Percentiles rank a stretch among this genome's conserved stretches.
phyloP scores from a whole-genome alignment of 345 rosid genomes.

The Isatis tinctoria region DNA sequence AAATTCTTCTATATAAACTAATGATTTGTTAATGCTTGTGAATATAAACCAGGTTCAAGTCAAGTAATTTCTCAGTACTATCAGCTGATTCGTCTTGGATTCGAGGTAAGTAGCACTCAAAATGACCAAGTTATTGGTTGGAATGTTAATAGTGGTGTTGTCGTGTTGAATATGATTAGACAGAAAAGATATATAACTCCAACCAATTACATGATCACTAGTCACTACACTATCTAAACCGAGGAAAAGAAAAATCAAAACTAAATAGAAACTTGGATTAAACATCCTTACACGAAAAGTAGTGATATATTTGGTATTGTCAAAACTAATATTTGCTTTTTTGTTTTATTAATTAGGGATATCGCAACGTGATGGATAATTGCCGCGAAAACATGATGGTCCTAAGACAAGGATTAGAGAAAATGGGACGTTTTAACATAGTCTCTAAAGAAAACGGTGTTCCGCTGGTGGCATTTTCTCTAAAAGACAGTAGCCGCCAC shows the following conservation, averaged over 20 bases:
- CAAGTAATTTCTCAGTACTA: slow-evolving; percentile 40
- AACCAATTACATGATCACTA: neutral
- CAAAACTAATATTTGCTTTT: neutral
- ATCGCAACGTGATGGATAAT: slow-evolving; percentile 57
- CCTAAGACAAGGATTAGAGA: slow-evolving; percentile 61
- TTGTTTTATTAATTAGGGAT: slow-evolving; percentile 13
- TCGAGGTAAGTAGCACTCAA: slow-evolving; percentile 6
- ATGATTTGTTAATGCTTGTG: neutral
- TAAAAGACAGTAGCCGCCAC: slow-evolving; percentile 53
- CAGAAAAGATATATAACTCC: too few species aligned
- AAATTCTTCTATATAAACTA: neutral
- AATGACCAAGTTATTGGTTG: too few species aligned
- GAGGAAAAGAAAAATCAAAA: too few species aligned
- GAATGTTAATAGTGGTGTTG: too few species aligned
- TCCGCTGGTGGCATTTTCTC: slow-evolving; percentile 73
- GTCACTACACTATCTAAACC: too few species aligned
- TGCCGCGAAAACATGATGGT: slow-evolving; percentile 57
- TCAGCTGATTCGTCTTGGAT: slow-evolving; percentile 58
- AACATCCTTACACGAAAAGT: too few species aligned
- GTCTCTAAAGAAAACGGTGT: slow-evolving; percentile 68
- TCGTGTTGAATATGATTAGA: too few species aligned
- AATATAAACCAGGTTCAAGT: slow-evolving; percentile 36
- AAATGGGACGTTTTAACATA: slow-evolving; percentile 58
- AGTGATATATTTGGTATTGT: neutral
- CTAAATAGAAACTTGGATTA: too few species aligned